These are phyloP conservation scores for Petasospora fabianii DNA, from an alignment of 1,139 yeast species.

Conservation along the genomic window DNA sequence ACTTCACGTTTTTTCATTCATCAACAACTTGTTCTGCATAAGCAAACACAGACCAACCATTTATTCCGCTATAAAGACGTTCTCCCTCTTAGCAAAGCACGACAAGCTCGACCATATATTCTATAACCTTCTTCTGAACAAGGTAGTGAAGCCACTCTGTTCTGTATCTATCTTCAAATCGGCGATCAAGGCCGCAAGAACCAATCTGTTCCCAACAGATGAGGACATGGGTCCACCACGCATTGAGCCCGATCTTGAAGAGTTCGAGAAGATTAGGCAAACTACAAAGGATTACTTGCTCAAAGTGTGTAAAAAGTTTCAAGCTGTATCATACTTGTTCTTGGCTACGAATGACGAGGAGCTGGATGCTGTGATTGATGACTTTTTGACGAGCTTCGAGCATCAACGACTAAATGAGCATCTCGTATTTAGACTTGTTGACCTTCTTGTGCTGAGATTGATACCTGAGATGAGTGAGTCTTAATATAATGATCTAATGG, in stretches of 20 bases:
- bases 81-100: constrained; percentile 12
- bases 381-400: constrained; percentile 34
- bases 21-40: constrained; percentile 17
- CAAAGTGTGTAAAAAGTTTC: constrained; percentile 19
- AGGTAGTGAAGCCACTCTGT: constrained; percentile 20
- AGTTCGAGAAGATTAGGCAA: constrained; percentile 20
- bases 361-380: constrained; percentile 27
- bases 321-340: constrained; percentile 21
- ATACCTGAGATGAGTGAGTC: constrained; percentile 35
- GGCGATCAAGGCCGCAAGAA: constrained; percentile 29
- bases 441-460: constrained; percentile 33
- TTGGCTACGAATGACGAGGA: constrained; percentile 25
- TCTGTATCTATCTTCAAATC: constrained; percentile 25
- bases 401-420: constrained; percentile 39
- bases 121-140: constrained; percentile 25
- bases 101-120: constrained; percentile 24
- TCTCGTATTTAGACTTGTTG: constrained; percentile 37
- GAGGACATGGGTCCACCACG: constrained; percentile 42
- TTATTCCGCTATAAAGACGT: constrained; percentile 26
- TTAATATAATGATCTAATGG: background rate
- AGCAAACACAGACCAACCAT: constrained; percentile 26
- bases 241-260: constrained; percentile 22
- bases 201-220: constrained; percentile 35
- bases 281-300: constrained; percentile 18
- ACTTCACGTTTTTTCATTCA: constrained; percentile 17